phyloP scores from a whole-genome alignment of 108 stramenopile species.

The Mayamaea pseudoterrestris region DNA sequence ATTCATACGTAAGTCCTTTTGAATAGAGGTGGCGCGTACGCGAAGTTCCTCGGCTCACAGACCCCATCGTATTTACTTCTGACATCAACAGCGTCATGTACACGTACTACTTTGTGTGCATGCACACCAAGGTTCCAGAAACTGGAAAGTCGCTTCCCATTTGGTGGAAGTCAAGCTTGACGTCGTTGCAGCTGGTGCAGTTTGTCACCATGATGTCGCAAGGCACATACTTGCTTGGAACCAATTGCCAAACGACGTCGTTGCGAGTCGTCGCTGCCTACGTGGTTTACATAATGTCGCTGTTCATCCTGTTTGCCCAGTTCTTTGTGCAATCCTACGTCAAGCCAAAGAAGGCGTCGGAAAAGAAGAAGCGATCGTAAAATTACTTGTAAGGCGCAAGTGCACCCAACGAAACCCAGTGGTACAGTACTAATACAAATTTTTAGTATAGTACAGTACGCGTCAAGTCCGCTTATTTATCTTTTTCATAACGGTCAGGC shows the following conservation, averaged over 20 bases:
- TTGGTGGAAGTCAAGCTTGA: slow-evolving; percentile 96
- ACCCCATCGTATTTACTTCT: too few relatives aligned
- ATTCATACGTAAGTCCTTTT: too few relatives aligned
- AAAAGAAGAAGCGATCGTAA: slow-evolving; percentile 30
- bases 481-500: too few relatives aligned
- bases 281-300: slow-evolving; percentile 90
- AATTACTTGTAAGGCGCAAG: background rate
- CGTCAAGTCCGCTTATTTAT: too few relatives aligned
- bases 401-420: too few relatives aligned
- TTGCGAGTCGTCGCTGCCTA: slow-evolving; percentile 66
- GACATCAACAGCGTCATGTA: too few relatives aligned
- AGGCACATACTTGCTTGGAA: slow-evolving; percentile 67
- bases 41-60: too few relatives aligned
- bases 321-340: slow-evolving; percentile 93
- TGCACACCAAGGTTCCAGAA: slow-evolving; percentile 87
- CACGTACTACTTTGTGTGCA: slow-evolving; percentile 99
- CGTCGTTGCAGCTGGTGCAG: slow-evolving; percentile 91
- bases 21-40: too few relatives aligned
- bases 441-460: too few relatives aligned
- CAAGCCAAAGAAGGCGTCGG: slow-evolving; percentile 80
- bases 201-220: slow-evolving; percentile 97
- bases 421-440: too few relatives aligned
- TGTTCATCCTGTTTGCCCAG: slow-evolving; percentile 92
- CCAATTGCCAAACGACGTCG: slow-evolving; percentile 50
- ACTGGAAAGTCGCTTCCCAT: slow-evolving; percentile 88